Percentiles rank a stretch among this genome's conserved stretches.
Conservation (phyloP, 202 grass and related monocot species). For the Brachypodium distachyon region DNA sequence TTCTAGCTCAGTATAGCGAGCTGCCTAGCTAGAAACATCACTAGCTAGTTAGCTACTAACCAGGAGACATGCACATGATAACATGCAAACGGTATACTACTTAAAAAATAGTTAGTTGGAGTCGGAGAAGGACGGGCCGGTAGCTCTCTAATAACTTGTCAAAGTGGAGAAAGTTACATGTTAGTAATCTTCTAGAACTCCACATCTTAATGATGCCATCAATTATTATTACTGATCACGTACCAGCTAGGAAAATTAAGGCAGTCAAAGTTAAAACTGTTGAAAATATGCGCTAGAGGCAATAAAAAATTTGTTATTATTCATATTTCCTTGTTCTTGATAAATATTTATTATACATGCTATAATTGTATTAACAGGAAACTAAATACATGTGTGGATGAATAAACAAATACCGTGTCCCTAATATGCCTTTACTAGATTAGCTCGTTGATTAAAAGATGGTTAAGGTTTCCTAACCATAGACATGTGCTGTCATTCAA, state of each 20-base stretch:
- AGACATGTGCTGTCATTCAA: too few relatives aligned
- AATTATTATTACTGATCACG: background rate
- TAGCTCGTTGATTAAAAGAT: too few relatives aligned
- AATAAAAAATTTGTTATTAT: too few relatives aligned
- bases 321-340: too few relatives aligned
- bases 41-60: background rate
- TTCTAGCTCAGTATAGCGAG: too few relatives aligned
- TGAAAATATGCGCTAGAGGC: too few relatives aligned
- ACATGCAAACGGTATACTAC: slow-evolving; percentile 50
- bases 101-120: slow-evolving; percentile 54
- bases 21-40: slow-evolving; percentile 24
- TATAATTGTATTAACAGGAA: too few relatives aligned
- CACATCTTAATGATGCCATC: background rate
- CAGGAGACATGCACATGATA: slow-evolving; percentile 22
- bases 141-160: slow-evolving; percentile 27
- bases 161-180: slow-evolving; percentile 13
- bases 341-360: too few relatives aligned
- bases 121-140: slow-evolving; percentile 37
- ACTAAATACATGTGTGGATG: too few relatives aligned
- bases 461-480: too few relatives aligned
- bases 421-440: too few relatives aligned
- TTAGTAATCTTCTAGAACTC: slow-evolving; percentile 12
- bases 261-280: background rate
- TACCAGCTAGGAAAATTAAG: background rate
- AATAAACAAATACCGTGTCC: too few relatives aligned